Conservation (phyloP, 805 yeast species). For the Metschnikowia sp. region DNA sequence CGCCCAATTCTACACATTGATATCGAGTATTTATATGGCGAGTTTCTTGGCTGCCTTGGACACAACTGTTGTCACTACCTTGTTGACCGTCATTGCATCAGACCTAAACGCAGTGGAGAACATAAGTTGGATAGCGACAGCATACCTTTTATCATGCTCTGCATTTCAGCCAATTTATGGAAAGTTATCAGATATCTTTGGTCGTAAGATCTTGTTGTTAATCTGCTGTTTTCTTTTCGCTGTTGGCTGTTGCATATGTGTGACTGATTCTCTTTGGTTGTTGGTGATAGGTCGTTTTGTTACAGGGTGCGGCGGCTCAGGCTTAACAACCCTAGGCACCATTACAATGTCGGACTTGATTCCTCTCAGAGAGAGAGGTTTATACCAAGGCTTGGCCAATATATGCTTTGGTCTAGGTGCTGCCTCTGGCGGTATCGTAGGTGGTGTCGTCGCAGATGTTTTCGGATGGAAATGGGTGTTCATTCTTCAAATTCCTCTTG, state of each 20-base stretch:
- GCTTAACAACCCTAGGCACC: conserved; percentile 70
- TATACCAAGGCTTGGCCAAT: conserved; percentile 81
- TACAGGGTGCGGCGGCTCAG: conserved; percentile 92
- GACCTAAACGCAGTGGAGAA: conserved; percentile 62
- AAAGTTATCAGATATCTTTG: conserved; percentile 68
- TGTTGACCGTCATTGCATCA: conserved; percentile 63
- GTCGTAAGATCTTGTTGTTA: conserved; percentile 52
- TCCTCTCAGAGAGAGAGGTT: conserved; percentile 71
- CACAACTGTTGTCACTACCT: conserved; percentile 63
- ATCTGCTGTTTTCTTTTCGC: conserved; percentile 55
- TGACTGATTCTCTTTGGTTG: conserved; percentile 43
- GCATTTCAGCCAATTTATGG: conserved; percentile 76
- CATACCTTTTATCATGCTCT: conserved; percentile 64
- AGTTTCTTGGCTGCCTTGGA: conserved; percentile 64
- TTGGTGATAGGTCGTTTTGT: conserved; percentile 63
- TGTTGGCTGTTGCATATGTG: conserved; percentile 54
- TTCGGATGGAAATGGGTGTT: conserved; percentile 52
- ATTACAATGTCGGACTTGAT: conserved; percentile 75
- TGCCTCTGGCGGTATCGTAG: conserved; percentile 42
- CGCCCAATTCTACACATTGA: conserved; percentile 26
- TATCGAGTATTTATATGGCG: conserved; percentile 33
- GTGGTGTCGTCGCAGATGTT: conserved; percentile 53
- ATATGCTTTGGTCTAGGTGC: conserved; percentile 71
- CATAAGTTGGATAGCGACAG: conserved; percentile 71
- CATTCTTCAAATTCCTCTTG: conserved; percentile 39